phyloP scores from a whole-genome alignment of 768 basidiomycete genomes.

The Cantharellus anzutake region DNA sequence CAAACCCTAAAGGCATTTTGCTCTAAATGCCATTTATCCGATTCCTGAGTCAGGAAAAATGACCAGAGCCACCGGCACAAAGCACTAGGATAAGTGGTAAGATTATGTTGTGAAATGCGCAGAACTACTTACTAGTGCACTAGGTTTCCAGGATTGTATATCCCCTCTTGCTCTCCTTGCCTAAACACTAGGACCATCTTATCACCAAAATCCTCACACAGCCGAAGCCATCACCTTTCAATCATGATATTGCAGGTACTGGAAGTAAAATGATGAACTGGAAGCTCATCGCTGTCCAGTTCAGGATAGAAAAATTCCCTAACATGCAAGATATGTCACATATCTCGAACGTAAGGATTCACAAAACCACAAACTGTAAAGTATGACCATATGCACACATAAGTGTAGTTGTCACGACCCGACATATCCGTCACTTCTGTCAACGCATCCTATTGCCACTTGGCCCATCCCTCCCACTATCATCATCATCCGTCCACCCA shows the following conservation, averaged over 20 bases:
- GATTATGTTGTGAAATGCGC: background rate
- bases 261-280: conserved; percentile 17
- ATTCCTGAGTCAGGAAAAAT: conserved; percentile 13
- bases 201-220: conserved; percentile 18
- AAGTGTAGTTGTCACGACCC: no score
- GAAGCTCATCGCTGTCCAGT: conserved; percentile 11
- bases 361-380: conserved; percentile 12
- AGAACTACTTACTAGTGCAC: conserved; percentile 15
- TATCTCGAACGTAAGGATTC: no score
- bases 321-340: no score
- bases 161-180: conserved; percentile 3
- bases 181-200: conserved; percentile 14
- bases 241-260: conserved; percentile 18
- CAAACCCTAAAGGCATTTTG: conserved; percentile 16
- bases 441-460: no score
- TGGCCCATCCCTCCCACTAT: no score
- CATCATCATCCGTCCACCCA: no score
- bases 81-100: conserved; percentile 8
- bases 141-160: conserved; percentile 13
- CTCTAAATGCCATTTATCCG: conserved; percentile 9
- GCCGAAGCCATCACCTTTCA: conserved; percentile 20
- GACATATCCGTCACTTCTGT: no score
- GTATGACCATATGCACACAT: conserved; percentile 18
- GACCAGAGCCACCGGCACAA: conserved; percentile 19
- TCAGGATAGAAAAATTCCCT: conserved; percentile 9